phyloP scores from a whole-genome alignment of 1,284 basidiomycete species.

The Mycena sp. region DNA sequence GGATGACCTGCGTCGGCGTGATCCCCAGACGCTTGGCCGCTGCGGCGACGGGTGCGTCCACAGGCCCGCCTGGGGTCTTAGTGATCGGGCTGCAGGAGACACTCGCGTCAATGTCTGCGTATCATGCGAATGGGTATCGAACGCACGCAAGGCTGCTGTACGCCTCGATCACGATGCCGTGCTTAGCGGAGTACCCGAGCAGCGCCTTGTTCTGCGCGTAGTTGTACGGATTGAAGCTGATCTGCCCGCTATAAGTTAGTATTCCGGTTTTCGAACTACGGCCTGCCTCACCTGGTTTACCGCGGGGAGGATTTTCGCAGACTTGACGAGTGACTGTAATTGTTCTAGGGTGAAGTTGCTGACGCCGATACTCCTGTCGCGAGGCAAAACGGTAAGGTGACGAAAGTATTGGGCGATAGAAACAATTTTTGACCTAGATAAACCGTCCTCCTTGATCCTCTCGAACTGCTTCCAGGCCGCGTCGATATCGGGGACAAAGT shows the following conservation, averaged over 20 bases:
- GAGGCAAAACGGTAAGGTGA: not conserved
- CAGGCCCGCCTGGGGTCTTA: constrained; percentile 71
- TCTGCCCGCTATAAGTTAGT: constrained; percentile 45
- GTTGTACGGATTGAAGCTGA: constrained; percentile 78
- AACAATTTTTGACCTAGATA: constrained; percentile 59
- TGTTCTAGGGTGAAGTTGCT: constrained; percentile 76
- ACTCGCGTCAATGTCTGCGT: not conserved
- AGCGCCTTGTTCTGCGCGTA: constrained; percentile 61
- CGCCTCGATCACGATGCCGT: constrained; percentile 77
- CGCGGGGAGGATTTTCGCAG: constrained; percentile 70
- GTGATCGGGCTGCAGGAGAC: constrained; percentile 66
- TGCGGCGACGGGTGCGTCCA: constrained; percentile 68
- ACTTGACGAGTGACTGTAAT: constrained; percentile 65
- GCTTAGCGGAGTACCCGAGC: constrained; percentile 64
- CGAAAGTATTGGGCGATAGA: not conserved
- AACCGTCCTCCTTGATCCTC: constrained; percentile 65
- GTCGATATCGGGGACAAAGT: constrained; percentile 54
- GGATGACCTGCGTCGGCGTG: constrained; percentile 76
- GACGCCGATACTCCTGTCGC: constrained; percentile 85
- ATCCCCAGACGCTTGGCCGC: constrained; percentile 68
- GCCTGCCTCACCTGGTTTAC: constrained; percentile 72
- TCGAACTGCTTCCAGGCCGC: constrained; percentile 76
- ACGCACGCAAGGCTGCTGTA: constrained; percentile 74
- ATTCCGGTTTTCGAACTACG: constrained; percentile 6
- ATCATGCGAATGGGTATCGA: not conserved